Conservation (phyloP, 2,329 filamentous ascomycete genomes). For the Beauveria bassiana region DNA sequence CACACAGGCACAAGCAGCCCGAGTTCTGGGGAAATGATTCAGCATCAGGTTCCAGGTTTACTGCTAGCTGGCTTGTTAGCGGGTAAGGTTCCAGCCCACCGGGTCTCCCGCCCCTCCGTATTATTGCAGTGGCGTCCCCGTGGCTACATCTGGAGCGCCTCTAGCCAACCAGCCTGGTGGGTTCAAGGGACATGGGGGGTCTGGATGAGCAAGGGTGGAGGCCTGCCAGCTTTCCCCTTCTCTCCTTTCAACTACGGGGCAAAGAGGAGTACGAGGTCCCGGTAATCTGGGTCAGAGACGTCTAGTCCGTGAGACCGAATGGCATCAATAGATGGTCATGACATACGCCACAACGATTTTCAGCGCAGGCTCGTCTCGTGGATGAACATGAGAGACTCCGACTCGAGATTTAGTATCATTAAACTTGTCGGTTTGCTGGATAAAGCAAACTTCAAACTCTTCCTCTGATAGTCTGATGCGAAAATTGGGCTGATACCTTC, state of each 20-base stretch:
- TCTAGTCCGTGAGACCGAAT: not conserved
- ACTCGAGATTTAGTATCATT: no score
- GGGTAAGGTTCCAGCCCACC: constrained; percentile 7
- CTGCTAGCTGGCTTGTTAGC: not conserved
- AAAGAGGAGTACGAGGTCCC: not conserved
- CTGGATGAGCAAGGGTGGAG: not conserved
- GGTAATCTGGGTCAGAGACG: constrained; percentile 7
- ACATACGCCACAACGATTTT: not conserved
- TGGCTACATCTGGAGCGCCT: not conserved
- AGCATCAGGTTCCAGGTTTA: constrained; percentile 1
- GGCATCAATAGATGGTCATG: not conserved
- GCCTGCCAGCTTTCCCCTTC: not conserved
- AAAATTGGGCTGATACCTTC: not conserved
- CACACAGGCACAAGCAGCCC: not conserved
- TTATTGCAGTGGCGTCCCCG: not conserved
- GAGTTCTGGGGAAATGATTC: constrained; percentile 9
- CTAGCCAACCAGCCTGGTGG: not conserved
- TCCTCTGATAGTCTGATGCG: not conserved
- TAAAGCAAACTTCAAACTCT: no score
- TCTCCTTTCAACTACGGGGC: not conserved
- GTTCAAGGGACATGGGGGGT: no score
- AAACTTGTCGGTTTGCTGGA: not conserved
- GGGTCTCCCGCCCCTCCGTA: constrained; percentile 2
- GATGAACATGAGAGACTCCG: no score
- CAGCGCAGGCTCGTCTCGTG: no score